Evolutionary conservation across 2,329 filamentous ascomycete species (phyloP).

Genomic region (Aquanectria penicillioides): DNA sequence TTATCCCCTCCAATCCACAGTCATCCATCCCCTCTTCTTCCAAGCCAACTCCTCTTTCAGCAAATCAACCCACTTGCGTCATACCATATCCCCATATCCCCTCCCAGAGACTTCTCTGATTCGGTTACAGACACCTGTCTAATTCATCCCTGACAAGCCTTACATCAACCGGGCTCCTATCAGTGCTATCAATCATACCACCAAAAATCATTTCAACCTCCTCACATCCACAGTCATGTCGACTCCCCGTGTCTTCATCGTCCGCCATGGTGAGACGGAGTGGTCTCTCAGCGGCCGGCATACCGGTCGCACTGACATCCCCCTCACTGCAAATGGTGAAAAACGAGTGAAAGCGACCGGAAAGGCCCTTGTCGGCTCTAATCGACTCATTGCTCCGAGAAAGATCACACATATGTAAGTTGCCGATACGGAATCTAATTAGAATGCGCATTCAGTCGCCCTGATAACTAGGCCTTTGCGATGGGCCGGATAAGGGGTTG

Average conservation of each 20-base stretch:
- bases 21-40: not conserved
- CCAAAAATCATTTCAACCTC: not conserved
- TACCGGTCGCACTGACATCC: slow-evolving; percentile 87
- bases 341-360: slow-evolving; percentile 81
- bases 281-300: slow-evolving; percentile 91
- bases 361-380: slow-evolving; percentile 82
- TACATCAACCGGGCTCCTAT: not conserved
- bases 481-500: no score
- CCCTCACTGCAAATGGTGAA: slow-evolving; percentile 84
- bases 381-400: slow-evolving; percentile 84
- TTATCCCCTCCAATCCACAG: not conserved
- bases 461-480: no score
- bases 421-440: no score
- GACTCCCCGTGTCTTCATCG: slow-evolving; percentile 80
- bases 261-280: slow-evolving; percentile 94
- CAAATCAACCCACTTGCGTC: not conserved
- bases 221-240: slow-evolving; percentile 34
- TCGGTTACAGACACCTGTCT: slow-evolving; percentile 6
- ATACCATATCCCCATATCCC: not conserved
- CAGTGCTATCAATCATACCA: slow-evolving; percentile 27
- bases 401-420: slow-evolving; percentile 85
- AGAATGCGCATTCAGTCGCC: no score
- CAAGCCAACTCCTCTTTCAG: no score
- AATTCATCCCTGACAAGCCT: not conserved
- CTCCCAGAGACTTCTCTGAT: not conserved